Base-by-base conservation (phyloP, 306 rosid species). In the Trifolium repens region DNA sequence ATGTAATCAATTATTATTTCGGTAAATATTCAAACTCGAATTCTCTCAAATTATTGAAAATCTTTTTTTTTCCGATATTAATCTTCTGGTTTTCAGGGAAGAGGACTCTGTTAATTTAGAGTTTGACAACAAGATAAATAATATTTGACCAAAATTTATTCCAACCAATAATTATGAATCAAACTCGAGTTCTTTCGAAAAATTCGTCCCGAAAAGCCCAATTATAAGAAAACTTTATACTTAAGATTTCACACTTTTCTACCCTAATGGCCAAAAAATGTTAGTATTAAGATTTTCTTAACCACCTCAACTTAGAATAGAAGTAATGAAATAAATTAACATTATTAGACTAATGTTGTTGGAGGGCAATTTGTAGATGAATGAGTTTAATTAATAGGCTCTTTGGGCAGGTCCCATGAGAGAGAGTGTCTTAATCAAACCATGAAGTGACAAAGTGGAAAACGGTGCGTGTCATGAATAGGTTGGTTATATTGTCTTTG, bases 391-490 rank as follows among this genome's bases (percentile, higher is more conserved):
- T 74, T n/a, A 37, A 59, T 52, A 26, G 46, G 7, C 8, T 13
- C 60, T 1, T 3, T 4, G 0, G 27, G 37, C 22, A 35, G 64
- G 64, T 58, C 24, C 39, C 67, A 54, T 39, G 61, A 67, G 30
- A 69, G 34, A 12, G 37, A 9, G 1, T 42, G 80, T 74, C 81
- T 24, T 44, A 69, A 54, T 81, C 81, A 19, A 26, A 47, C 8
- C 54, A 27, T 22, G 74, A 79, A 79, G 80, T 13, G 76, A 73
- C 12, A 74, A 77, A 71, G 42, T 79, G 67, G 35, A 74, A 81
- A 61, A 74, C 67, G 61, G 82, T 74, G 84, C 65, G 62, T 69
- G 80, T 73, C 53, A 77, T 77, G 78, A 84, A 66, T 35, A 70
- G 72, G 81, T 53, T 58, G 67, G 67, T 61, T 61, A 47, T 46